Evolutionary conservation across 2,329 filamentous ascomycete genomes (phyloP), one percentile per base, ranked within the genome.

Genomic region (Apiospora rasikravindrae): DNA sequence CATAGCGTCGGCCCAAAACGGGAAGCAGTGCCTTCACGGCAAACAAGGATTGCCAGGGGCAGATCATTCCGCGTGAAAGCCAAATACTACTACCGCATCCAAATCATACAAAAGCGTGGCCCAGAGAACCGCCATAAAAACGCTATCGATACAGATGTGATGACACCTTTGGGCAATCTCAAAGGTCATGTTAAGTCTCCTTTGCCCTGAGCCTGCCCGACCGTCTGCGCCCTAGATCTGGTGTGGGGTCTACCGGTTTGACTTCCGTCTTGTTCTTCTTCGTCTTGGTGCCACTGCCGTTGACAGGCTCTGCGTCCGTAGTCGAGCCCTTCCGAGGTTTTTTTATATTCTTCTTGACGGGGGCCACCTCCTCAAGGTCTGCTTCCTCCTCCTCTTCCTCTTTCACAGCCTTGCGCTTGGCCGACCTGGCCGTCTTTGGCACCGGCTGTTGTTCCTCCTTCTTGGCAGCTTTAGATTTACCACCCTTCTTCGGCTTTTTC

Each of bases 221-320:
- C 42, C 67, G 44, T 69, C 67, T 69, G 67, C 66, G 45, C 19
- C 71, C 71, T 8, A 45, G 44, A 2, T 76, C 69, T 73, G 44
- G 44, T 42, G 26, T 37, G 69, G 73, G 53, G 47, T 75, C 70
- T 7, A 72, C 44, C 73, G 78, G 77, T 77, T 78, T 75, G 57
- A 78, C 76, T 74, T 79, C 79, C 42, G 72, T 74, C 75, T 77
- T 78, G 42, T 75, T 71, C 61, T 77, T 78, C 26, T 75, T 76
- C 22, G 67, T 67, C 53, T 76, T 78, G 47, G 74, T 42, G 19
- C 45, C 70, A 22, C 22, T 64, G 19, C 19, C 33, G 33, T n/a
- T 6, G 10, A 40, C 33, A 16, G 57, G 19, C 19, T 40, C 33
- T 40, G 57, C 29, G 1, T 64, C 57, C 6, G 57, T 40, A 40